Conservation (phyloP, 345 rosid species). For the Odontarrhena argentea region DNA sequence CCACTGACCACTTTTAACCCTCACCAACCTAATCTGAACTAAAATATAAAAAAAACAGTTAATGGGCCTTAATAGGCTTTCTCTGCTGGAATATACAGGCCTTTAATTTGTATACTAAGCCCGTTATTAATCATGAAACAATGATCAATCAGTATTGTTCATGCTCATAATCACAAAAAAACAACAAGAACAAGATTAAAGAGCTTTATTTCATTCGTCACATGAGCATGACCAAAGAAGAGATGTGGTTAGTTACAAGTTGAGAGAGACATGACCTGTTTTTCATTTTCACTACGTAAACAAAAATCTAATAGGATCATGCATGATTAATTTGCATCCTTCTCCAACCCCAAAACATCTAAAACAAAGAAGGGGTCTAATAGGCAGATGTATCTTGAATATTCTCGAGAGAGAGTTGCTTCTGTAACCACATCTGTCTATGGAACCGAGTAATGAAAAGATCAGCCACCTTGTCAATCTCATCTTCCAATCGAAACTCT, state of each 20-base stretch:
- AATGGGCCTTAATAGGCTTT: constrained; percentile 26
- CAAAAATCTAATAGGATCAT: constrained; percentile 27
- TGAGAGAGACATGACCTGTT: constrained; percentile 13
- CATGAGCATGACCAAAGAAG: neutral
- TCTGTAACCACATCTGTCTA: constrained; percentile 75
- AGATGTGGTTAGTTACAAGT: constrained; percentile 20
- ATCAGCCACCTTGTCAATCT: constrained; percentile 78
- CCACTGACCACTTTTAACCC: too few relatives aligned
- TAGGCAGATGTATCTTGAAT: constrained; percentile 26
- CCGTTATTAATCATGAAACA: neutral
- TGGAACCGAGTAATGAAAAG: constrained; percentile 74
- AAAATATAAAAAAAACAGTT: too few relatives aligned
- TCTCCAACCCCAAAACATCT: neutral
- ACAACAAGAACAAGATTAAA: neutral
- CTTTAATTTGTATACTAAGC: neutral
- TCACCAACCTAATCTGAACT: too few relatives aligned
- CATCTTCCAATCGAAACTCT: constrained; percentile 79
- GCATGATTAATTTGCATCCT: neutral
- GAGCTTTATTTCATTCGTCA: neutral
- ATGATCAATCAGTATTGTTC: too few relatives aligned
- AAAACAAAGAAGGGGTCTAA: neutral
- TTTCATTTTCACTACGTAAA: constrained; percentile 2
- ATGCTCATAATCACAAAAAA: neutral
- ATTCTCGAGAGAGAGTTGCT: constrained; percentile 53
- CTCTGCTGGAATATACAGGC: neutral